Conservation (phyloP, 139 green algal species). For the Ostreobium quekettii region DNA sequence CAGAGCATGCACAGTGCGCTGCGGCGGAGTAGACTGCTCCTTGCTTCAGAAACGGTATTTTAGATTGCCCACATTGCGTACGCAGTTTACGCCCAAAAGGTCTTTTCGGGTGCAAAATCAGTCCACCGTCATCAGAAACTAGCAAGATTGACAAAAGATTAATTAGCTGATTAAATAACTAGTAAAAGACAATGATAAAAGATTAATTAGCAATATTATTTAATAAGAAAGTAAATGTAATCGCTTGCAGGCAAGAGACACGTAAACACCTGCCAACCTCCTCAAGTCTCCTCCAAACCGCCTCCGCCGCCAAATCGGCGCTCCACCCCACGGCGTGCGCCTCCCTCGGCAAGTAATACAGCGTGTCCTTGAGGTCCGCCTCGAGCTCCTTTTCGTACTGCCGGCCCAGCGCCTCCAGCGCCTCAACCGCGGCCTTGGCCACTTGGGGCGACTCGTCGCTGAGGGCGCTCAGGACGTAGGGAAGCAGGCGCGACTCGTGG, state of each 20-base stretch:
- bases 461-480: conserved; percentile 50
- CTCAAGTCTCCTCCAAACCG: neutral
- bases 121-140: too few relatives aligned
- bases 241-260: neutral
- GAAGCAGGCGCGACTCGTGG: conserved; percentile 59
- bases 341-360: conserved; percentile 40
- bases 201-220: neutral
- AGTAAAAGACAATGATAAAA: neutral
- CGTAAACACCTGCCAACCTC: conserved; percentile 16
- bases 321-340: conserved; percentile 34
- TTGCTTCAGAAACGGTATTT: too few relatives aligned
- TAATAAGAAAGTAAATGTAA: conserved; percentile 9
- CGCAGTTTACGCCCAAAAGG: too few relatives aligned
- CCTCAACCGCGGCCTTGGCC: conserved; percentile 21
- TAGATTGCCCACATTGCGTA: too few relatives aligned
- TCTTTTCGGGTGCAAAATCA: too few relatives aligned
- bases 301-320: neutral
- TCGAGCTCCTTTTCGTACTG: conserved; percentile 19
- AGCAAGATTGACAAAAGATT: too few relatives aligned
- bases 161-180: conserved; percentile 6
- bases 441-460: conserved; percentile 40
- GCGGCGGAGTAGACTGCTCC: too few relatives aligned
- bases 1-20: too few relatives aligned
- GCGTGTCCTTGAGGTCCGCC: conserved; percentile 35
- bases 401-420: conserved; percentile 38